Conservation (phyloP, 2,329 filamentous ascomycete genomes). For the Colletotrichum euphorbiae region DNA sequence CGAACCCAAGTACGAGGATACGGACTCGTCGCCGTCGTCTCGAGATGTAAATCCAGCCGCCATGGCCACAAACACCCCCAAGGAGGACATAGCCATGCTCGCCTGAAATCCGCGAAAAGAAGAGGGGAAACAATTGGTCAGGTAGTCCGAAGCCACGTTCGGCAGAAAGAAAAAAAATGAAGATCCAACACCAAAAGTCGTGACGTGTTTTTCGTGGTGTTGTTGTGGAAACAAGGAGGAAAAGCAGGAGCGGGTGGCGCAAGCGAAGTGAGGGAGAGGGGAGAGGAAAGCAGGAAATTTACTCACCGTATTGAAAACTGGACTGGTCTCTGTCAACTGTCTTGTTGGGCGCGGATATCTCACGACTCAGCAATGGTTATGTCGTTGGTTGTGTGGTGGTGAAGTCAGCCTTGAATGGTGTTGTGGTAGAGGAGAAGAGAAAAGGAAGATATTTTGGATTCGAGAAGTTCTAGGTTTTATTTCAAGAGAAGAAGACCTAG, state of each 20-base stretch:
- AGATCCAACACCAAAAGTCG: background rate
- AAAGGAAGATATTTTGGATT: background rate
- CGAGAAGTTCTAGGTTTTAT: background rate
- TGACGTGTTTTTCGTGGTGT: too few relatives aligned
- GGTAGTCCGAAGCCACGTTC: too few relatives aligned
- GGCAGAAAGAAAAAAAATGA: too few relatives aligned
- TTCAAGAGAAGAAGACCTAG: background rate
- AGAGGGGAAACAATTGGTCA: too few relatives aligned
- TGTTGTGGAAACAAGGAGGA: too few relatives aligned
- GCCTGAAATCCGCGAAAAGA: background rate
- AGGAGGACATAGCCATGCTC: background rate
- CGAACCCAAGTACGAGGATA: background rate
- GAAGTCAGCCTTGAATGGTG: background rate
- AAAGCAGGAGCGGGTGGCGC: too few relatives aligned
- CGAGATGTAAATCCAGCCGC: background rate
- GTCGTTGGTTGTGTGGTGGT: background rate
- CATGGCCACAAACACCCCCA: conserved; percentile 1
- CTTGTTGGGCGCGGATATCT: background rate
- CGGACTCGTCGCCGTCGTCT: background rate
- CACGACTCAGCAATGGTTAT: background rate
- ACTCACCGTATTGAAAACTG: background rate
- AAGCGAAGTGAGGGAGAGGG: too few relatives aligned
- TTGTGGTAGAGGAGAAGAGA: background rate
- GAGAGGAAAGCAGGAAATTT: background rate
- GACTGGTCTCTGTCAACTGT: background rate